Conservation (phyloP, 2,329 filamentous ascomycete genomes). For the Albophoma yamanashiensis region DNA sequence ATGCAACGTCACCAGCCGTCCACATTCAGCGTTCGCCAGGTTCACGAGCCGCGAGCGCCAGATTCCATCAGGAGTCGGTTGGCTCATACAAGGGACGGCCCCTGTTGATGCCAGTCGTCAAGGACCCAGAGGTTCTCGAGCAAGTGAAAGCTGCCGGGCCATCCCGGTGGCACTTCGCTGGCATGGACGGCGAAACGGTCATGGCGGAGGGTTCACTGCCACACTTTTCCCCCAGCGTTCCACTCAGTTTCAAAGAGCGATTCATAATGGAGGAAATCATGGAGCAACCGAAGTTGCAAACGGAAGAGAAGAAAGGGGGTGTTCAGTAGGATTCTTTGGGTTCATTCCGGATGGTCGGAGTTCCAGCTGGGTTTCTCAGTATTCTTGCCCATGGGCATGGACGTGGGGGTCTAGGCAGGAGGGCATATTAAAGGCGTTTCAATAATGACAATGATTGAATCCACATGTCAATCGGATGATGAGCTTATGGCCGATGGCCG, state of each 20-base stretch:
- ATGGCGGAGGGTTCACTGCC: slow-evolving; percentile 33
- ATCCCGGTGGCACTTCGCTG: slow-evolving; percentile 40
- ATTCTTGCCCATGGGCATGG: slow-evolving; percentile 10
- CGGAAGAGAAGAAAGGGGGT: slow-evolving; percentile 8
- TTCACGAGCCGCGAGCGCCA: slow-evolving; percentile 16
- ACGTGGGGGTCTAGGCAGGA: slow-evolving; percentile 11
- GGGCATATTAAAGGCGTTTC: slow-evolving; percentile 17
- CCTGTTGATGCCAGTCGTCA: slow-evolving; percentile 41
- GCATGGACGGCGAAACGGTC: slow-evolving; percentile 38
- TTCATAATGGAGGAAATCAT: slow-evolving; percentile 36
- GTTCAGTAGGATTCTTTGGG: slow-evolving; percentile 5
- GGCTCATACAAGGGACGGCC: slow-evolving; percentile 45
- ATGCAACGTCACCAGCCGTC: slow-evolving; percentile 34
- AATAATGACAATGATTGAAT: slow-evolving; percentile 4
- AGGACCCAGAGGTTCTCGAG: slow-evolving; percentile 35
- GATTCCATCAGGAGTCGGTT: slow-evolving; percentile 28
- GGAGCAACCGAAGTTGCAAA: slow-evolving; percentile 15
- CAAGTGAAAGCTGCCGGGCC: slow-evolving; percentile 36
- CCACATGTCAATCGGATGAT: not conserved
- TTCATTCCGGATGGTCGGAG: slow-evolving; percentile 7
- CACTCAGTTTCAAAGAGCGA: slow-evolving; percentile 37
- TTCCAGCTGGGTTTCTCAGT: slow-evolving; percentile 10
- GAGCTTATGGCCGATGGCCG: not conserved
- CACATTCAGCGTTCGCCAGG: slow-evolving; percentile 15
- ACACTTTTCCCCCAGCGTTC: slow-evolving; percentile 30